A percentile compares a stretch with the other conserved stretches of the same genome.
phyloP scores from a whole-genome alignment of 139 green algal species.

The Chlamydomonas sp. region DNA sequence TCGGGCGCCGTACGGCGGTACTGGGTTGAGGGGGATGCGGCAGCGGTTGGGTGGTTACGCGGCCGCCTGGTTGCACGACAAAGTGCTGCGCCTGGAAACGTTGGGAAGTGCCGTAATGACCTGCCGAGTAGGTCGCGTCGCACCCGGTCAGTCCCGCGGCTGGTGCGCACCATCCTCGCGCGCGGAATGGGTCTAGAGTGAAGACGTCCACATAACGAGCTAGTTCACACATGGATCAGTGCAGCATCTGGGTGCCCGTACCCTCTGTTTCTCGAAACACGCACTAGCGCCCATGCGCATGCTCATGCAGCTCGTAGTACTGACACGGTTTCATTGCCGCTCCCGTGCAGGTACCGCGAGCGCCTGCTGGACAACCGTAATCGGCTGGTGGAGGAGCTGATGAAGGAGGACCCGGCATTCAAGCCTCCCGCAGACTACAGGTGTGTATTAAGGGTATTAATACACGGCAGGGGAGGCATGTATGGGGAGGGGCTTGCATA shows the following conservation, averaged over 20 bases:
- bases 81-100: not conserved
- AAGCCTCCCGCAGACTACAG: conserved; percentile 90
- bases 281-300: not conserved
- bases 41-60: not conserved
- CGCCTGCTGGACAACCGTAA: conserved; percentile 76
- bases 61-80: not conserved
- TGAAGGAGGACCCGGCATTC: conserved; percentile 88
- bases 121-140: not conserved
- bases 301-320: not conserved
- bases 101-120: not conserved
- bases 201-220: too few relatives aligned
- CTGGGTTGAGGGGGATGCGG: not conserved
- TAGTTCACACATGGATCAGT: not conserved
- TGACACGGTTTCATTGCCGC: not conserved
- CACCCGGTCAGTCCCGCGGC: not conserved
- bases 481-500: too few relatives aligned
- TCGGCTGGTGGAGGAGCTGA: conserved; percentile 91
- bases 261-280: too few relatives aligned
- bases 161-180: too few relatives aligned
- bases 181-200: too few relatives aligned
- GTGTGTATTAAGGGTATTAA: not conserved
- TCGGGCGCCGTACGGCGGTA: not conserved
- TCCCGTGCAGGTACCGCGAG: conserved; percentile 60
- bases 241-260: not conserved
- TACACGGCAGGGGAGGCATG: not conserved